These are phyloP conservation scores for Sporothrix dimorphospora DNA, from an alignment of 2,329 filamentous ascomycete species.

Conservation along the genomic window DNA sequence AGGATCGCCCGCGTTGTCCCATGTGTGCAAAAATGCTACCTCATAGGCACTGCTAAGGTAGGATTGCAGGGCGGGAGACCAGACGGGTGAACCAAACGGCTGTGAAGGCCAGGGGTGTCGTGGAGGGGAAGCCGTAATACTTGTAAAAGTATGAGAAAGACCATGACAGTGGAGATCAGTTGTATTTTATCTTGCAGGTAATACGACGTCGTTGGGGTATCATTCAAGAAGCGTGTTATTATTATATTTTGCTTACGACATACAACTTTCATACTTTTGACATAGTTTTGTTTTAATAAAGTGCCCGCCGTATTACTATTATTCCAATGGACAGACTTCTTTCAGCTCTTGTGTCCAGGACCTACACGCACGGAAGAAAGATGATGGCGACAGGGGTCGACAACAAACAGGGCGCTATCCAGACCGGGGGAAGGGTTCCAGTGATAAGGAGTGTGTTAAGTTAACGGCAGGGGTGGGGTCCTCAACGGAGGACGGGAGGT, in stretches of 20 bases:
- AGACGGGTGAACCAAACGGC: slow-evolving; percentile 13
- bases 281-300: too few species aligned
- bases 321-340: too few species aligned
- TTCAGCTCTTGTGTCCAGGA: too few species aligned
- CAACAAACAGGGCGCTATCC: neutral
- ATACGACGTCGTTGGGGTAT: neutral
- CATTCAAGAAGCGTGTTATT: neutral
- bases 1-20: slow-evolving; percentile 22
- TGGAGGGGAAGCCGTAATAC: neutral
- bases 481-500: neutral
- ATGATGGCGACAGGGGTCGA: neutral
- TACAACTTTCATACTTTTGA: too few species aligned
- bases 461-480: neutral
- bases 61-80: slow-evolving; percentile 17
- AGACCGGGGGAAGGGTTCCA: neutral
- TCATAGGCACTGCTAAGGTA: neutral
- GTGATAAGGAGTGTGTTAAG: slow-evolving; percentile 12
- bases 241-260: neutral
- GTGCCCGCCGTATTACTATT: too few species aligned
- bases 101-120: slow-evolving; percentile 14
- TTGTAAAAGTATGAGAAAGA: slow-evolving; percentile 1
- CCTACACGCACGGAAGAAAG: neutral
- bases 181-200: neutral
- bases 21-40: slow-evolving; percentile 1
- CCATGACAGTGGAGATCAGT: neutral